phyloP scores from a whole-genome alignment of 805 yeast genomes.

The Zygoascus flipseniorum region DNA sequence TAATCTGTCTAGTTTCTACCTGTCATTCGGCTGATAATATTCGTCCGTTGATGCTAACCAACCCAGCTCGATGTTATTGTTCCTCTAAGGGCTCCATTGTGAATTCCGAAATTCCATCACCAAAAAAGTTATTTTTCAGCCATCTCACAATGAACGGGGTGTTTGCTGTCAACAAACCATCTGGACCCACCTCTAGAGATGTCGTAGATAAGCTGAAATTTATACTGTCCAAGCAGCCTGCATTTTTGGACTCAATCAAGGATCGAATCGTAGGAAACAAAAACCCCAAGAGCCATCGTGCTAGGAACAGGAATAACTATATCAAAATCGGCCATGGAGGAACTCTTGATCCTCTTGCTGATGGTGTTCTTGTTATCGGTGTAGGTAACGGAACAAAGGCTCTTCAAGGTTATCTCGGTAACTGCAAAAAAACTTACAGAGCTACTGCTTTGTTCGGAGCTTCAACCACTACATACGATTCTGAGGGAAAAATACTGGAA shows the following conservation, averaged over 20 bases:
- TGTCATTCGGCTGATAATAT: too few relatives aligned
- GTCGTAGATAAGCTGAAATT: conserved; percentile 59
- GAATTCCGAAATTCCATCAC: neutral
- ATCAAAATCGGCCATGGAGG: conserved; percentile 98
- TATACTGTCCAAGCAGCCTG: conserved; percentile 17
- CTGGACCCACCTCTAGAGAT: conserved; percentile 73
- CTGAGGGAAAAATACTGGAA: conserved; percentile 73
- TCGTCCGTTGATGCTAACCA: neutral
- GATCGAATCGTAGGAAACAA: conserved; percentile 24
- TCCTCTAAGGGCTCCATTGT: neutral
- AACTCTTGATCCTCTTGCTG: conserved; percentile 89
- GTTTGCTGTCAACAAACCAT: conserved; percentile 85
- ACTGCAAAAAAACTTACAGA: conserved; percentile 71
- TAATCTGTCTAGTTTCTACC: too few relatives aligned
- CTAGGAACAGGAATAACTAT: conserved; percentile 43
- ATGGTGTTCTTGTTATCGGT: conserved; percentile 87
- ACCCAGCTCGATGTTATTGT: conserved; percentile 1
- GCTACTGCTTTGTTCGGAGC: conserved; percentile 82
- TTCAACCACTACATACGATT: conserved; percentile 89
- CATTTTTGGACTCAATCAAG: conserved; percentile 27
- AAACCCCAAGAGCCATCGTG: neutral
- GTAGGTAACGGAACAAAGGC: conserved; percentile 87
- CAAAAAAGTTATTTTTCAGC: neutral
- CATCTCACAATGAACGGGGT: conserved; percentile 66
- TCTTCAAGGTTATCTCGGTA: conserved; percentile 60